Evolutionary conservation across 257 asterid species (phyloP), one percentile per base, ranked within the genome.

Genomic region (Jacaranda copaia): DNA sequence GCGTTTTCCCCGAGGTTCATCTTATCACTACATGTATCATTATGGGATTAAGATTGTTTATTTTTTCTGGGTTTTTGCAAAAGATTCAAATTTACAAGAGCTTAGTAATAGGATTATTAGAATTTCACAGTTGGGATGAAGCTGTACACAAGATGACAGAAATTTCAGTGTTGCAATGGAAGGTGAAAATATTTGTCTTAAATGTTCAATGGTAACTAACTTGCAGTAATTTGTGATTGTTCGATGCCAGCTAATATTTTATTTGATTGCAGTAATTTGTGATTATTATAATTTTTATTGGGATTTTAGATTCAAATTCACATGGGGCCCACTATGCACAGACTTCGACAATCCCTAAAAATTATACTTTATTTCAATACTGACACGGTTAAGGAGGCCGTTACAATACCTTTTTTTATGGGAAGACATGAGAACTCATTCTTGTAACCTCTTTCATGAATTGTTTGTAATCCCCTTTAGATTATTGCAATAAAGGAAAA

Each of bases 401-500:
- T 12, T 16, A 38, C 69, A 45, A 12, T 51, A 18, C 6, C 9
- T 42, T 20, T 11, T 32, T 35, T 46, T 16, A 57, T 65, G 46
- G 75, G 57, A 52, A 63, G 45, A 63, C 63, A 64, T 46, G 57
- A 75, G 25, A 39, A 59, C 16, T 16, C 32, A 57, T 73, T 60
- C 52, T 39, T 64, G 53, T 38, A 75, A 77, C 71, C 66, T 11
- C 51, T 42, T 25, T 42, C 49, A 58, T 48, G 59, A 43, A 71
- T 63, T 32, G n/a, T 48, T 35, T 67, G 59, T 19, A 73, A 68
- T 74, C 65, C 61, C 11, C 20, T 19, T 18, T 49, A 68, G 13
- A 59, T 67, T 39, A 62, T 25, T 39, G 66, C n/a, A 45, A 74
- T 45, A 60, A 57, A 77, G 46, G 65, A 63, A 53, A 69, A 56